Conservation (phyloP, 2,329 filamentous ascomycete genomes). For the Stromatinia cepivora region DNA sequence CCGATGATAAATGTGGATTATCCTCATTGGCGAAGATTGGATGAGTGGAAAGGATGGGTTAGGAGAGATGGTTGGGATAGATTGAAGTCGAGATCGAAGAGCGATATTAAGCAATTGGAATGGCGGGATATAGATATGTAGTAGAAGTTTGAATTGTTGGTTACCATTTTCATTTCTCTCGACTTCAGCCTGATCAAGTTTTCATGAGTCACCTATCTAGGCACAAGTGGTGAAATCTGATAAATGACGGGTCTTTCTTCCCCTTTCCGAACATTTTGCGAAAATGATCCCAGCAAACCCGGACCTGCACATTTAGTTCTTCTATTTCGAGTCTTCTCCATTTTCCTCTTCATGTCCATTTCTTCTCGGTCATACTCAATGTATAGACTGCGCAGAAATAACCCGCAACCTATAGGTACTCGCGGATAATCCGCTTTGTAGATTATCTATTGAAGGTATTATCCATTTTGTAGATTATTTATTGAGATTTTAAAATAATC, state of each 20-base stretch:
- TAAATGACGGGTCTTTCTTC: background rate
- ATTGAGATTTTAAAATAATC: no score
- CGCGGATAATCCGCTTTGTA: no score
- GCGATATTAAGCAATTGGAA: background rate
- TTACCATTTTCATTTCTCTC: background rate
- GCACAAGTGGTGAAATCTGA: no score
- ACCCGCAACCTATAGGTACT: no score
- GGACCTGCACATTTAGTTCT: background rate
- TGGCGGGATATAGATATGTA: background rate
- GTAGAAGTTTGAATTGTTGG: background rate
- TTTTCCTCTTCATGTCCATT: background rate
- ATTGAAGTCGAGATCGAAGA: background rate
- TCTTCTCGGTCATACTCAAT: no score
- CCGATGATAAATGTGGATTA: slow-evolving; percentile 19
- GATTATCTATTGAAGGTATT: no score
- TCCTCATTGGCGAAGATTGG: slow-evolving; percentile 16
- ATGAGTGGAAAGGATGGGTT: slow-evolving; percentile 21
- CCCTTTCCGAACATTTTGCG: background rate
- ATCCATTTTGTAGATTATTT: no score
- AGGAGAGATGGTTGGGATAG: slow-evolving; percentile 12
- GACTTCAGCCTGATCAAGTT: rapidly evolving
- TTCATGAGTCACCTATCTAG: background rate
- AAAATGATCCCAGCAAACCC: background rate
- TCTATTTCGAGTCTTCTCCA: rapidly evolving
- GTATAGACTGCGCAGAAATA: no score